Percentiles rank a stretch among this genome's conserved stretches.
Conservation (phyloP, 306 rosid genomes). For the Quercus robur region DNA sequence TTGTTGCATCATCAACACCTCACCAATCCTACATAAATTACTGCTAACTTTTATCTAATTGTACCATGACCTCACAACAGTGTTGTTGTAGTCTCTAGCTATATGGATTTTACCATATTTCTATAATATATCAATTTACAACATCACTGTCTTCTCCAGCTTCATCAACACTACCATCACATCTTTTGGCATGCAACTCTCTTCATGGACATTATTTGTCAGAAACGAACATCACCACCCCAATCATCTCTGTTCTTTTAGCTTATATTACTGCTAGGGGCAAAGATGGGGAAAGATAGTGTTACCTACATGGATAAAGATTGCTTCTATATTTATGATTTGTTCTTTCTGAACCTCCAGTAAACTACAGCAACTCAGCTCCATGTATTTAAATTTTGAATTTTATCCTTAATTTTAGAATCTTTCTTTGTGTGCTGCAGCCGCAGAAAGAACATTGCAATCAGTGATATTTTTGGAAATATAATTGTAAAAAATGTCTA, state of each 20-base stretch:
- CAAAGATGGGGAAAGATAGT: neutral
- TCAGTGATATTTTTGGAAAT: neutral
- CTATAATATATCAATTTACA: too few relatives aligned
- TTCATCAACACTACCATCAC: neutral
- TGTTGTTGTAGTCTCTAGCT: too few relatives aligned
- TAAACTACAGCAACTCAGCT: too few relatives aligned
- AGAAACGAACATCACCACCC: neutral
- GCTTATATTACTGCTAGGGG: neutral
- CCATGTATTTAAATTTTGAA: neutral
- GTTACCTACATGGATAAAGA: neutral
- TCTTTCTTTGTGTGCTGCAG: neutral
- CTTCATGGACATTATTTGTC: neutral
- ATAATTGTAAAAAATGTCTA: neutral
- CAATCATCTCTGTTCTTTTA: neutral
- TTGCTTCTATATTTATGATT: neutral
- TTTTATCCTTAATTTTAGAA: neutral
- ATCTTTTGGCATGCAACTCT: neutral
- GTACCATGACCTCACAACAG: too few relatives aligned
- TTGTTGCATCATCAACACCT: too few relatives aligned
- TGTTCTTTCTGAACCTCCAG: neutral
- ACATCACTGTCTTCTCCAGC: neutral
- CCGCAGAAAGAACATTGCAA: neutral
- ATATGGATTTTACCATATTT: too few relatives aligned
- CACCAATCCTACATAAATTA: slow-evolving; percentile 27
- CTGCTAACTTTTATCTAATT: neutral